Evolutionary conservation across 2,329 filamentous ascomycete species (phyloP).

Genomic region (Dothideomycetes sp.): DNA sequence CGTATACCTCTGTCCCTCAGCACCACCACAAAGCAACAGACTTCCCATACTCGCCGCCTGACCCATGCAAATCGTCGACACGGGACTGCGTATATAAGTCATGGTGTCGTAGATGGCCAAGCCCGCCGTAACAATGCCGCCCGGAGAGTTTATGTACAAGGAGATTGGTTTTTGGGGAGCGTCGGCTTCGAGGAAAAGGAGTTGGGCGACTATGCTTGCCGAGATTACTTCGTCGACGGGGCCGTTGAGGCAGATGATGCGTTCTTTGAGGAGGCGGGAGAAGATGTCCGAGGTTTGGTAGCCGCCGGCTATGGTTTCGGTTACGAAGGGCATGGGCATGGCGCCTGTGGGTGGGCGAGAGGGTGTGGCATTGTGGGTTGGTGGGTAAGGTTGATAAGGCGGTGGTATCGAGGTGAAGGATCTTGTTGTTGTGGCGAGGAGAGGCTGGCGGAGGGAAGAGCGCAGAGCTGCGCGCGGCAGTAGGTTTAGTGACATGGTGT

Average conservation of each 20-base stretch:
- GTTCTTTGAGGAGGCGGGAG: slow-evolving; percentile 53
- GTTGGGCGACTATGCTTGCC: slow-evolving; percentile 88
- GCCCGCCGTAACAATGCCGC: slow-evolving; percentile 77
- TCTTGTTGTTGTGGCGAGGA: slow-evolving; percentile 3
- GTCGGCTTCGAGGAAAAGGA: slow-evolving; percentile 96
- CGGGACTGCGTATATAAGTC: slow-evolving; percentile 87
- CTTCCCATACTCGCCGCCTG: slow-evolving; percentile 94
- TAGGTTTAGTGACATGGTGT: slow-evolving; percentile 3
- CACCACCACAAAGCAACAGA: slow-evolving; percentile 76
- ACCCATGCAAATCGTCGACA: slow-evolving; percentile 90
- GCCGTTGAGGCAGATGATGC: slow-evolving; percentile 89
- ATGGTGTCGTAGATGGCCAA: slow-evolving; percentile 97
- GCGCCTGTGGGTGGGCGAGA: slow-evolving; percentile 27
- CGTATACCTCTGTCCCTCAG: slow-evolving; percentile 77
- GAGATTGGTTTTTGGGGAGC: slow-evolving; percentile 90
- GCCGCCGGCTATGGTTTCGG: slow-evolving; percentile 41
- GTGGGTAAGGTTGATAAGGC: slow-evolving; percentile 18
- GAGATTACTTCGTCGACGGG: slow-evolving; percentile 83
- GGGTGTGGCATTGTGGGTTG: slow-evolving; percentile 19
- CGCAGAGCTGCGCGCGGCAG: slow-evolving; percentile 5
- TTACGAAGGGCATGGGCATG: slow-evolving; percentile 42
- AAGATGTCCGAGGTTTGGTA: slow-evolving; percentile 43
- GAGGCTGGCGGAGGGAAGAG: neutral
- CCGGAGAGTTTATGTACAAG: slow-evolving; percentile 96
- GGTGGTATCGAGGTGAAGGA: slow-evolving; percentile 15